A percentile compares a stretch with the other conserved stretches of the same genome.
phyloP scores from a whole-genome alignment of 108 stramenopile species.

The Fragilaria radians region DNA sequence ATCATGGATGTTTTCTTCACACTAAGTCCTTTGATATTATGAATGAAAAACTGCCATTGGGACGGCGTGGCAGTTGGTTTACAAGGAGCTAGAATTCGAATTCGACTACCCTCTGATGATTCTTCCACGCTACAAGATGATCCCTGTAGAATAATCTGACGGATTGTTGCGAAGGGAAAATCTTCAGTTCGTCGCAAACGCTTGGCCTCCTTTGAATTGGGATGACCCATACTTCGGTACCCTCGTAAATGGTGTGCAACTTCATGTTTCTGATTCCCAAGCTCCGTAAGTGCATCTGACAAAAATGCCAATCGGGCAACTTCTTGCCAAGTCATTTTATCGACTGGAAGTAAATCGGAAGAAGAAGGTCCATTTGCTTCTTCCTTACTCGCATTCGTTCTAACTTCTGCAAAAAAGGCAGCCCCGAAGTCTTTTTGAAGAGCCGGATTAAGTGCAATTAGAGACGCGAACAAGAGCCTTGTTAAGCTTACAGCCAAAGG shows the following conservation, averaged over 20 bases:
- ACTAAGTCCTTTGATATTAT: constrained; percentile 39
- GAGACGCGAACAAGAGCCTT: constrained; percentile 56
- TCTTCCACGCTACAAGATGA: not conserved
- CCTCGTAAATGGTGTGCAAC: constrained; percentile 65
- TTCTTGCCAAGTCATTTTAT: constrained; percentile 75
- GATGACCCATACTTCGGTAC: constrained; percentile 77
- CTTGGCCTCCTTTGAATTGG: constrained; percentile 82
- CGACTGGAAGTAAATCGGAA: constrained; percentile 63
- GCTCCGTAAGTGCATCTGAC: constrained; percentile 60
- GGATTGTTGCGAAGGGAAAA: constrained; percentile 42
- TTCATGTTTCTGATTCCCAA: constrained; percentile 69
- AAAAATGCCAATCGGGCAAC: constrained; percentile 70
- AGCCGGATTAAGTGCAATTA: constrained; percentile 46
- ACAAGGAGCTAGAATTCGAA: constrained; percentile 43
- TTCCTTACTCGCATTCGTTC: constrained; percentile 27
- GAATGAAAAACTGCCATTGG: constrained; percentile 66
- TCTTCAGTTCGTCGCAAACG: constrained; percentile 69
- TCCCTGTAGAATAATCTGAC: constrained; percentile 33
- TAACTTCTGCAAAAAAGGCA: constrained; percentile 49
- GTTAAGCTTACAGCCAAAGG: constrained; percentile 54
- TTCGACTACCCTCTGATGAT: not conserved
- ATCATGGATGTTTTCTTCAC: not conserved
- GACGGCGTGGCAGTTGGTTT: constrained; percentile 34
- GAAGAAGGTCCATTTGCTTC: constrained; percentile 25
- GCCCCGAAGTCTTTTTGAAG: constrained; percentile 57